Evolutionary conservation across 2,329 filamentous ascomycete species (phyloP).

Genomic region (Xylariales sp.): DNA sequence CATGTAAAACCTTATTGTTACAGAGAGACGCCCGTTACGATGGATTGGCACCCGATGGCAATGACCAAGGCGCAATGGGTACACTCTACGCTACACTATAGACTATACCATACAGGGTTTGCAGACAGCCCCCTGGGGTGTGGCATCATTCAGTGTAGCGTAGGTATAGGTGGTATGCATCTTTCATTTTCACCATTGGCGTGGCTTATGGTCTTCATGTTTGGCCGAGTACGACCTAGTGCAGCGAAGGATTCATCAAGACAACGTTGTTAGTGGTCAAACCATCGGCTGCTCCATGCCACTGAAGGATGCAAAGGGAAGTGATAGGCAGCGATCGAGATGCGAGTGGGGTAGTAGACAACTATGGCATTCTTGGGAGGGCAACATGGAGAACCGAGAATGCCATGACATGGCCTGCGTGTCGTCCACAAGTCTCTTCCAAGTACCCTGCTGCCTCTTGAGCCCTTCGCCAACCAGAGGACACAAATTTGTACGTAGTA

Average conservation of each 20-base stretch:
- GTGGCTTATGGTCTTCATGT: constrained; percentile 18
- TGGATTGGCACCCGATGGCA: constrained; percentile 15
- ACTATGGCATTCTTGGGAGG: constrained; percentile 48
- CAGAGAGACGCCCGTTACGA: not conserved
- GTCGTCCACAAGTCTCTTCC: constrained; percentile 40
- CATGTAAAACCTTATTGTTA: not conserved
- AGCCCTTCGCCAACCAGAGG: constrained; percentile 19
- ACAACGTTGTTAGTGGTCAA: constrained; percentile 37
- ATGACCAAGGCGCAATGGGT: constrained; percentile 21
- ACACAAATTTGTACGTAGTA: not conserved
- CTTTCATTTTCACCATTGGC: constrained; percentile 8
- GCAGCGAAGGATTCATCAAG: constrained; percentile 25
- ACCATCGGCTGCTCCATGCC: constrained; percentile 32
- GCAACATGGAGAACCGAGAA: constrained; percentile 44
- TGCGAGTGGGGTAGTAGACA: constrained; percentile 35
- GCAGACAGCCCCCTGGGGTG: constrained; percentile 4
- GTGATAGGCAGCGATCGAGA: constrained; percentile 47
- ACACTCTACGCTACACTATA: not conserved
- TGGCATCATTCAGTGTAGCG: constrained; percentile 17
- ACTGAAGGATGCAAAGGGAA: constrained; percentile 35
- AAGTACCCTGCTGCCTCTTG: constrained; percentile 40
- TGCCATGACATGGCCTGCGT: constrained; percentile 44
- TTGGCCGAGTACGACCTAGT: constrained; percentile 28
- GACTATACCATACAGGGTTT: constrained; percentile 6
- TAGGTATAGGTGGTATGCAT: not conserved